These are phyloP conservation scores for Fereydounia khargensis DNA, from an alignment of 1,284 basidiomycete genomes.

Conservation along the genomic window DNA sequence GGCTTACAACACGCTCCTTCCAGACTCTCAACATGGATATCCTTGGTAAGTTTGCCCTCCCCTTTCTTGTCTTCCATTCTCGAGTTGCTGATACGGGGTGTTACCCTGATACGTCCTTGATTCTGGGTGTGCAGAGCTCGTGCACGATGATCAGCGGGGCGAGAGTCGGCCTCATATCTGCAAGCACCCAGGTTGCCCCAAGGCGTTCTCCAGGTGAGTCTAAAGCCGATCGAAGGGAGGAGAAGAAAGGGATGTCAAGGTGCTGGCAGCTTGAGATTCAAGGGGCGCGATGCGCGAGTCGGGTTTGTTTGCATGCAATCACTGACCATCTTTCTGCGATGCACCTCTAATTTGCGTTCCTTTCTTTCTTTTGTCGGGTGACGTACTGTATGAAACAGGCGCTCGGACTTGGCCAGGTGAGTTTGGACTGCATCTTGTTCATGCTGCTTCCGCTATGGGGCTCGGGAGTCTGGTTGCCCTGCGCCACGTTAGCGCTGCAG, in stretches of 20 bases:
- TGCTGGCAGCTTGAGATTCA: too few species aligned
- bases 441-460: neutral
- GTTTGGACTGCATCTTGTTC: slow-evolving; percentile 1
- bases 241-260: too few species aligned
- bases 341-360: neutral
- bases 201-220: slow-evolving; percentile 43
- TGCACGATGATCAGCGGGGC: slow-evolving; percentile 41
- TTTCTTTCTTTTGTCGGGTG: neutral
- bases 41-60: slow-evolving; percentile 31
- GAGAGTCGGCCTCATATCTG: slow-evolving; percentile 40
- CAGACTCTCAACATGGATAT: too few species aligned
- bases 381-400: slow-evolving; percentile 4
- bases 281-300: too few species aligned
- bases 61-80: too few species aligned
- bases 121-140: slow-evolving; percentile 22
- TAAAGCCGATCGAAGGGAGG: too few species aligned
- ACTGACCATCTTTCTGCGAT: too few species aligned
- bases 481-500: too few species aligned
- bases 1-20: too few species aligned
- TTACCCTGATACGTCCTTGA: neutral
- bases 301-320: too few species aligned
- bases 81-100: too few species aligned
- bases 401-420: slow-evolving; percentile 41
- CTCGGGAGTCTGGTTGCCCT: slow-evolving; percentile 1
- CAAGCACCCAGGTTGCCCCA: slow-evolving; percentile 33